A percentile compares a stretch with the other conserved stretches of the same genome.
Evolutionary conservation across 768 basidiomycete species (phyloP).

Genomic region (Lyophyllum decastes): DNA sequence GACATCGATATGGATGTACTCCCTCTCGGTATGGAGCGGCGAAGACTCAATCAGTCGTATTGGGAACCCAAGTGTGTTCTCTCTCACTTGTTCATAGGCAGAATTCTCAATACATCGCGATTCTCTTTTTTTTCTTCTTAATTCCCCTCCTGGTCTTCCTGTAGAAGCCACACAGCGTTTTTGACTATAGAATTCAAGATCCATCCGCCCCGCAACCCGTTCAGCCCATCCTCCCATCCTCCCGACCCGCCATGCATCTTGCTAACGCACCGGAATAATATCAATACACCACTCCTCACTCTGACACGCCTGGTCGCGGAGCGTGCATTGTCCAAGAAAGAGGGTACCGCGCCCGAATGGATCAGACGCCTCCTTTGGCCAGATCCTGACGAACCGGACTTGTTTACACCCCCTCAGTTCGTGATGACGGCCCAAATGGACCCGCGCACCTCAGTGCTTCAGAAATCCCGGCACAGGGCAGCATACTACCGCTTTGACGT

Average conservation of each 20-base stretch:
- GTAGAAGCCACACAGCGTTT: slow-evolving; percentile 65
- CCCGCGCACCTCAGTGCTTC: slow-evolving; percentile 28
- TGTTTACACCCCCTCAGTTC: slow-evolving; percentile 58
- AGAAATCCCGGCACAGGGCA: slow-evolving; percentile 24
- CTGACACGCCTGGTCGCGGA: slow-evolving; percentile 38
- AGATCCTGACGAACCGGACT: slow-evolving; percentile 55
- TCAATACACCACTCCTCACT: slow-evolving; percentile 49
- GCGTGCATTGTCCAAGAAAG: slow-evolving; percentile 29
- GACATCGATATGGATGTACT: slow-evolving; percentile 79
- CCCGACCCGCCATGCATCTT: slow-evolving; percentile 46
- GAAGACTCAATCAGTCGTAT: slow-evolving; percentile 75
- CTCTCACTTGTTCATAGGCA: slow-evolving; percentile 7
- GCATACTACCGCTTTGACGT: slow-evolving; percentile 63
- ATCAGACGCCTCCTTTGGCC: slow-evolving; percentile 50
- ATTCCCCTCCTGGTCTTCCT: not conserved
- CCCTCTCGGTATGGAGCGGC: slow-evolving; percentile 80
- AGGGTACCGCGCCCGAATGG: slow-evolving; percentile 54
- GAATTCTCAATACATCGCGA: slow-evolving; percentile 6
- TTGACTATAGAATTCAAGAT: slow-evolving; percentile 77
- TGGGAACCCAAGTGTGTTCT: slow-evolving; percentile 78
- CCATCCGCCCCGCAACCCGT: slow-evolving; percentile 50
- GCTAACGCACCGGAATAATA: slow-evolving; percentile 64
- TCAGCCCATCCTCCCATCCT: slow-evolving; percentile 37
- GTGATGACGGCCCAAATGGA: slow-evolving; percentile 53
- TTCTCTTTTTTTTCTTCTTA: not conserved